Evolutionary conservation across 2,329 filamentous ascomycete genomes (phyloP), one percentile per base, ranked within the genome.

Genomic region (Dissoconium aciculare): DNA sequence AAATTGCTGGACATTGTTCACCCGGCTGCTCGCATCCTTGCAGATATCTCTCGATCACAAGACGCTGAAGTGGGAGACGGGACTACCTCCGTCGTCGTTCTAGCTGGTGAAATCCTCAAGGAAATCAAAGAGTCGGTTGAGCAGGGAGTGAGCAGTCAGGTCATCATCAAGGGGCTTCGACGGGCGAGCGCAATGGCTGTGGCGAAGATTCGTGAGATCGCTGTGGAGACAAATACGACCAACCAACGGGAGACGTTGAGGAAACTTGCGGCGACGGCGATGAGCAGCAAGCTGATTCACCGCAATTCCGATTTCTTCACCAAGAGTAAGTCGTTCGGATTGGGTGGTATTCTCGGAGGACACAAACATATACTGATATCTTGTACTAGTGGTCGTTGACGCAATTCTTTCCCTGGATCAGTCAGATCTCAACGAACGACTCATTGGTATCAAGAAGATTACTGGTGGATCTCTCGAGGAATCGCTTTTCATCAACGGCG

Each of bases 251-350:
- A 94, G 47, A 95, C 85, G 25, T 69, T 98, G 38, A 62, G 67
- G 55, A 92, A 93, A 62, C 67, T 98, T 47, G 89, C 89, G 16
- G 83, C 72, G 19, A 98, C 89, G 15, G 89, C 89, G 46, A 98
- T 98, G 89, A 95, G 85, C 58, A 94, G 85, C 71, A 98, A 98
- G 68, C 67, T 98, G 47, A 95, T 98, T 55, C 92, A 95, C 71
- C 72, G 87, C 51, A 95, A 98, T 63, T 80, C 89, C 17, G 73
- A 74, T 3, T 98, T 95, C 60, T 98, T 98, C 63, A 95, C 89
- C 40, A 89, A 93, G 68, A 93, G 83, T 91, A 64, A 44, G 74
- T 55, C 10, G 1, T 45, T 2, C 8, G 5, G 9, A 26, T 17
- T 14, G 23, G 6, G 5, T 9, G 26, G 10, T 11, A n/a, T 12